Evolutionary conservation across 2,329 filamentous ascomycete genomes (phyloP), one percentile per base, ranked within the genome.

Genomic region (Aspergillus latus): DNA sequence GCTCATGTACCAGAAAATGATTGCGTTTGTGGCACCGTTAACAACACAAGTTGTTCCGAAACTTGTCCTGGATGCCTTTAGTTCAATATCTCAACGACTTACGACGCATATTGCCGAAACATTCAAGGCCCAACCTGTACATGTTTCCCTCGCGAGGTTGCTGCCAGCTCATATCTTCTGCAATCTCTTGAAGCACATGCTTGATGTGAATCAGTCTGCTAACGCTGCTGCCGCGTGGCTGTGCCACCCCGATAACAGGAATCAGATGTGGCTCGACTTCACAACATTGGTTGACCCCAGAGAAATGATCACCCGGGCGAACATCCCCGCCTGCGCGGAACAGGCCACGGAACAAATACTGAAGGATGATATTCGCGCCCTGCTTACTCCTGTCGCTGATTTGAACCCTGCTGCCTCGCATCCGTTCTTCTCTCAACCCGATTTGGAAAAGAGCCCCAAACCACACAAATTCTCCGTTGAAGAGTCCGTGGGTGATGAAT

Each of bases 1-100:
- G 76, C 82, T 93, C 34, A 89, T 97, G 77, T 99, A 99, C 71
- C 92, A 97, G 72, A 92, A 92, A 64, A 96, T 97, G 89, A 92
- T 97, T 76, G 87, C 88, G 52, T 95, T 97, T 59, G 86, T 97
- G 40, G 89, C 90, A 1, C 86, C 88, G n/a, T 80, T 97, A 40
- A 94, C 91, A 3, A 82, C 97, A 6, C 92, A 97, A 71, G 92
- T 96, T 11, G 88, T 96, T 3, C 94, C 94, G 1, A 90, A 92
- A 57, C 83, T 88, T 3, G 92, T 97, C 5, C 80, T 97, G 57
- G 90, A 92, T 66, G 92, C 92, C 2, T 83, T 99, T 32, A 86
- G 90, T 63, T 93, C 87, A 63, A 95, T 99, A 56, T 92, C 92
- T 1, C 87, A 90, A 65, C 84, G 84, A 44, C 81, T 99, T 9